A percentile compares a stretch with the other conserved stretches of the same genome.
These are phyloP conservation scores for Gynostemma pentaphyllum DNA, from an alignment of 306 rosid genomes.

Conservation along the genomic window DNA sequence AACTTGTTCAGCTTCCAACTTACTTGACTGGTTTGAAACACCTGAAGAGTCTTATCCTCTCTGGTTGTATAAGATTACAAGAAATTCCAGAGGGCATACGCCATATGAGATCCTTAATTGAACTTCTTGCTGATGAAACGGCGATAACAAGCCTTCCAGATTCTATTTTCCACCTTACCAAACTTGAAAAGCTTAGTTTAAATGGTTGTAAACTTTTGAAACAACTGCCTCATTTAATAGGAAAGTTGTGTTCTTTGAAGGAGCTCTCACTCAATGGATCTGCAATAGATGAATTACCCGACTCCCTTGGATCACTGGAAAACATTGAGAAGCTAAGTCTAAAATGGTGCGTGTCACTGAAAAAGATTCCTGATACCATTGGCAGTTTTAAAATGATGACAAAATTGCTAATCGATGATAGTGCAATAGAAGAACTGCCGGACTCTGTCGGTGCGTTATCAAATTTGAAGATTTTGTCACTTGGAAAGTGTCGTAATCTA, in stretches of 20 bases:
- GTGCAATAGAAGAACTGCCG: constrained; percentile 39
- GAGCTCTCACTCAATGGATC: constrained; percentile 28
- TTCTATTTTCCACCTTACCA: constrained; percentile 32
- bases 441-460: constrained; percentile 32
- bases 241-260: constrained; percentile 32
- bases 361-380: constrained; percentile 35
- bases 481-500: constrained; percentile 22
- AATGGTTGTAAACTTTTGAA: constrained; percentile 23
- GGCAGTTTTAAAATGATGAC: constrained; percentile 25
- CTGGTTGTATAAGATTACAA: constrained; percentile 26
- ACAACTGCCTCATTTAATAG: constrained; percentile 35
- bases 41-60: constrained; percentile 34
- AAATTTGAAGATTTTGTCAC: constrained; percentile 21
- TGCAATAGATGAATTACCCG: constrained; percentile 36
- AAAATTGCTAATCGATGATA: constrained; percentile 9
- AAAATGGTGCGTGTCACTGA: constrained; percentile 32
- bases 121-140: constrained; percentile 31
- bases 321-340: constrained; percentile 46
- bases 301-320: constrained; percentile 30
- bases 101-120: constrained; percentile 29
- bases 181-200: constrained; percentile 37
- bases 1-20: constrained; percentile 30
- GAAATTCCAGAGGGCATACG: constrained; percentile 33
- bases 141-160: constrained; percentile 33
- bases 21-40: constrained; percentile 39